A percentile compares a stretch with the other conserved stretches of the same genome.
phyloP scores from a whole-genome alignment of 139 green algal species.

The Microglena sp. region DNA sequence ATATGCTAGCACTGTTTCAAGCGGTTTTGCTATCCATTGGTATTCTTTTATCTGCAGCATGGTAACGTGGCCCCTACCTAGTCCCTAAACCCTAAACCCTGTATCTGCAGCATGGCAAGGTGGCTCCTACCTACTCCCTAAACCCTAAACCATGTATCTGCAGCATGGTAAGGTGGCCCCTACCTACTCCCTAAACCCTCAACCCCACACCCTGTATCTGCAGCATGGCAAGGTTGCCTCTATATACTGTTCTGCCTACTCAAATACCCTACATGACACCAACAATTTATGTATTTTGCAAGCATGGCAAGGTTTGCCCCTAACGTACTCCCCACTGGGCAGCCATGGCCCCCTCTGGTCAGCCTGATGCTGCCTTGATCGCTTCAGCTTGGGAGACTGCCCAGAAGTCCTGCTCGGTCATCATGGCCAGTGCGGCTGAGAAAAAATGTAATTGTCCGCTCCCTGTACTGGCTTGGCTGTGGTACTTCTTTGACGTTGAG shows the following conservation, averaged over 20 bases:
- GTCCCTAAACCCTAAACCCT: too few relatives aligned
- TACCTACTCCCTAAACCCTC: not conserved
- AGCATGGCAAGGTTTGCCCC: not conserved
- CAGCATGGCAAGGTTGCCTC: too few relatives aligned
- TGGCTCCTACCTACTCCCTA: not conserved
- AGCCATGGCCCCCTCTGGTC: not conserved
- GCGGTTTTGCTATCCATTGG: too few relatives aligned
- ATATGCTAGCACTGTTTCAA: too few relatives aligned
- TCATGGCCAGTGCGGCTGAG: conserved; percentile 7
- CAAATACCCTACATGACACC: not conserved
- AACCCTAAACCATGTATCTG: not conserved
- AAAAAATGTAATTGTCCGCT: too few relatives aligned
- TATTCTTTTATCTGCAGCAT: too few relatives aligned
- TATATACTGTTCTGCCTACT: not conserved
- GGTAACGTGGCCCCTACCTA: too few relatives aligned
- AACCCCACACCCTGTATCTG: not conserved
- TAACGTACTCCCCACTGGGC: conserved; percentile 2
- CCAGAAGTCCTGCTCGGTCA: not conserved
- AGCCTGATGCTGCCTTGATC: not conserved
- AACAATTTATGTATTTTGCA: not conserved
- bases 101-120: too few relatives aligned
- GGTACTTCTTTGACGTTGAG: too few relatives aligned
- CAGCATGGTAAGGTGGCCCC: not conserved
- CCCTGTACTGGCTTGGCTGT: too few relatives aligned
- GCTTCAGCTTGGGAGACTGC: conserved; percentile 5